These are phyloP conservation scores for Croton setiger DNA, from an alignment of 441 rosid genomes.

Conservation along the genomic window DNA sequence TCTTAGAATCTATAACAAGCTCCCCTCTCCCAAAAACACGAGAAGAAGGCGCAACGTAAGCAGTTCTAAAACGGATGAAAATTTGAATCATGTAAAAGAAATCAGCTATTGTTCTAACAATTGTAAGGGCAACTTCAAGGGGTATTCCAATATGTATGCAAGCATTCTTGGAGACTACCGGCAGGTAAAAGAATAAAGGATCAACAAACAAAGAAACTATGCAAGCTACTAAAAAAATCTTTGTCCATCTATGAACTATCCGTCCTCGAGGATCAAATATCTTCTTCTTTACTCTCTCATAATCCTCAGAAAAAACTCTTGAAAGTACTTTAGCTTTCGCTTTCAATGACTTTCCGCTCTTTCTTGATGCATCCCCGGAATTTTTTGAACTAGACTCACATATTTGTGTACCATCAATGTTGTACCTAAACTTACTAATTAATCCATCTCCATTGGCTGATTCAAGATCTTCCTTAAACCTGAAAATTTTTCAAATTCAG, in stretches of 20 bases:
- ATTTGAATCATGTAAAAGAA: constrained; percentile 69
- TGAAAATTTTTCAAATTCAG: constrained; percentile 22
- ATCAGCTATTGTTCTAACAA: constrained; percentile 67
- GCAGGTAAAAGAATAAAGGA: constrained; percentile 82
- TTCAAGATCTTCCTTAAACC: constrained; percentile 61
- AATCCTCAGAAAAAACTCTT: constrained; percentile 79
- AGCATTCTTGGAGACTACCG: constrained; percentile 39
- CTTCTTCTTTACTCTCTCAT: constrained; percentile 54
- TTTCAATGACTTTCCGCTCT: constrained; percentile 42
- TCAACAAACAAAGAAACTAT: constrained; percentile 78
- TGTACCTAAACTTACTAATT: constrained; percentile 38
- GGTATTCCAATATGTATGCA: constrained; percentile 62
- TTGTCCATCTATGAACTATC: constrained; percentile 62
- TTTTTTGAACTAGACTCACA: constrained; percentile 26
- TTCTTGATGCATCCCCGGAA: constrained; percentile 13
- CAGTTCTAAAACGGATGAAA: constrained; percentile 64
- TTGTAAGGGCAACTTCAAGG: constrained; percentile 57
- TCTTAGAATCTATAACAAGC: constrained; percentile 70
- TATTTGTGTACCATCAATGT: constrained; percentile 48
- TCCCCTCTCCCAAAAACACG: constrained; percentile 94
- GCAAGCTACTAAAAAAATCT: constrained; percentile 66
- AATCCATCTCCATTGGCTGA: constrained; percentile 41
- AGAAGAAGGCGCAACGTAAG: constrained; percentile 85
- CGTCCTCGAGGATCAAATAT: constrained; percentile 82
- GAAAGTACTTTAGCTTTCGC: constrained; percentile 62